These are phyloP conservation scores for Yamadazyma aaseri DNA, from an alignment of 1,139 yeast species.

Conservation along the genomic window DNA sequence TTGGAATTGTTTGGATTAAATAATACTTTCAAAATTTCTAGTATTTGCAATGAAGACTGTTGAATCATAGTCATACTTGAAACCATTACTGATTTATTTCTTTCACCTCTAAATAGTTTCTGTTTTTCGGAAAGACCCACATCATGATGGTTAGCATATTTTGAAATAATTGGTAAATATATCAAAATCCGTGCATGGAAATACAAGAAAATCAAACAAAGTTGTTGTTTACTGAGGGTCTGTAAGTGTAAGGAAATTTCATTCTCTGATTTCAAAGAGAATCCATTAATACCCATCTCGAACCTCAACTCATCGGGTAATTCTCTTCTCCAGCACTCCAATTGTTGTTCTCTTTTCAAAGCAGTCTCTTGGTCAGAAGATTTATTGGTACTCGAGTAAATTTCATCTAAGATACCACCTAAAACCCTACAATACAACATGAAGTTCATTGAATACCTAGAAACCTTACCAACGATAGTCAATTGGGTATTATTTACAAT, in stretches of 20 bases:
- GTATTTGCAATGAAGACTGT: conserved; percentile 68
- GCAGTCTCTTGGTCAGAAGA: conserved; percentile 38
- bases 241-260: conserved; percentile 30
- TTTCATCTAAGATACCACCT: conserved; percentile 69
- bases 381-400: conserved; percentile 50
- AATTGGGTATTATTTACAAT: conserved; percentile 57
- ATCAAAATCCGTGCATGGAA: conserved; percentile 79
- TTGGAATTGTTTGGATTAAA: conserved; percentile 37
- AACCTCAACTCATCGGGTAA: conserved; percentile 62
- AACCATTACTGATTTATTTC: conserved; percentile 27
- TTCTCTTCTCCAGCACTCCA: conserved; percentile 79
- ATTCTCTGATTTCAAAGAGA: conserved; percentile 30
- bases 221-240: conserved; percentile 47
- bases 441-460: conserved; percentile 58
- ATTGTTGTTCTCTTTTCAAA: conserved; percentile 57
- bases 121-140: conserved; percentile 46
- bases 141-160: conserved; percentile 44
- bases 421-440: conserved; percentile 73
- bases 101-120: conserved; percentile 27
- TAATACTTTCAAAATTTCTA: conserved; percentile 56
- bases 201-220: conserved; percentile 62
- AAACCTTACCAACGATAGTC: conserved; percentile 67
- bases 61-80: conserved; percentile 61
- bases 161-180: conserved; percentile 69
- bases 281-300: conserved; percentile 67